Evolutionary conservation across 2,329 filamentous ascomycete species (phyloP).

Genomic region (Metarhizium robertsii): DNA sequence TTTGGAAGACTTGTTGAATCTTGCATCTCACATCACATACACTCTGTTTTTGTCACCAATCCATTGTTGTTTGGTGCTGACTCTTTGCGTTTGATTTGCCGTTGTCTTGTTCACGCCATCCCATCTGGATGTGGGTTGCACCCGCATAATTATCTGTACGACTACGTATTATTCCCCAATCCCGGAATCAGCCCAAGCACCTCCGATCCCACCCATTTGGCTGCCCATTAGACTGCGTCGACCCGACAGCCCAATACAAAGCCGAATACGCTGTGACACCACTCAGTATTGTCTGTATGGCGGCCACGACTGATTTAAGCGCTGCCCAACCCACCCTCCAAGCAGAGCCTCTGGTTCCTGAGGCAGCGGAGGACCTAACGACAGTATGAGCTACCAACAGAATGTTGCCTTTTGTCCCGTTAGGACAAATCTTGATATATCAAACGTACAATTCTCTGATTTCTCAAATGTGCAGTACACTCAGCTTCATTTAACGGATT

Average conservation of each 20-base stretch:
- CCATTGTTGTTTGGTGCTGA: not conserved
- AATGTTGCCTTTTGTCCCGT: constrained; percentile 29
- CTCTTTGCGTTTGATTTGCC: constrained; percentile 1
- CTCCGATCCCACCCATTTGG: constrained; percentile 5
- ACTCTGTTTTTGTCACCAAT: constrained; percentile 6
- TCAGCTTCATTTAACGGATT: constrained; percentile 21
- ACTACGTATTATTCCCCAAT: constrained; percentile 5
- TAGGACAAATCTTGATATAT: constrained; percentile 28
- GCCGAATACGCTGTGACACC: constrained; percentile 6
- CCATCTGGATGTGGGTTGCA: constrained; percentile 3
- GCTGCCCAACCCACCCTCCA: constrained; percentile 17
- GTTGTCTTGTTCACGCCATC: not conserved
- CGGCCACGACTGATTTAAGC: constrained; percentile 24
- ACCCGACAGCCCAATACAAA: constrained; percentile 22
- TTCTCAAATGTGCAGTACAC: constrained; percentile 34
- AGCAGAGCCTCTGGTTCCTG: constrained; percentile 12
- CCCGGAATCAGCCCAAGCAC: constrained; percentile 9
- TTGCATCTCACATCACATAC: constrained; percentile 9
- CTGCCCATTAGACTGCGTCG: constrained; percentile 18
- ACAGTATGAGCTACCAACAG: constrained; percentile 33
- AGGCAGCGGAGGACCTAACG: constrained; percentile 16
- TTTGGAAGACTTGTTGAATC: not conserved
- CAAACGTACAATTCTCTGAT: constrained; percentile 30
- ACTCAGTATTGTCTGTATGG: constrained; percentile 16
- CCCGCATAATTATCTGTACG: constrained; percentile 5